phyloP scores from a whole-genome alignment of 345 rosid genomes.

The Cardiospermum halicacabum region DNA sequence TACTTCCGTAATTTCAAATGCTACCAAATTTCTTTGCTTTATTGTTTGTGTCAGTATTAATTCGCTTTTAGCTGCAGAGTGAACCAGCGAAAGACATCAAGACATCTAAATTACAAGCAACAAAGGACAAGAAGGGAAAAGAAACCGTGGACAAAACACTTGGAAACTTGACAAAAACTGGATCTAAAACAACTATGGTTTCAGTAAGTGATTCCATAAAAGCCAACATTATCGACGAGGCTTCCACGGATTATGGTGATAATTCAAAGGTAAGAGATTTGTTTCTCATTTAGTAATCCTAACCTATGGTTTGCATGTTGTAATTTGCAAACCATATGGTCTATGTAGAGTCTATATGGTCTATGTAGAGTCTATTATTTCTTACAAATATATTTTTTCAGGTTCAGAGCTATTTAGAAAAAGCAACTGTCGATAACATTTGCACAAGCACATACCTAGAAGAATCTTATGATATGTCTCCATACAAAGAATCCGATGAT shows the following conservation, averaged over 20 bases:
- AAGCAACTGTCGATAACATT: constrained; percentile 21
- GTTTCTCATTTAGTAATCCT: neutral
- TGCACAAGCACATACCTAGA: constrained; percentile 28
- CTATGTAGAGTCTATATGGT: constrained; percentile 8
- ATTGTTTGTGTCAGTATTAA: constrained; percentile 10
- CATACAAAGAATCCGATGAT: constrained; percentile 83
- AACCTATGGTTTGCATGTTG: neutral
- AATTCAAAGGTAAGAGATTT: constrained; percentile 46
- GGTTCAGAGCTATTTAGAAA: constrained; percentile 29
- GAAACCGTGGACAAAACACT: constrained; percentile 20
- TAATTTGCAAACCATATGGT: neutral
- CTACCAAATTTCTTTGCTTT: neutral
- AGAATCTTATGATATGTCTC: constrained; percentile 80
- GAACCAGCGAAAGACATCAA: constrained; percentile 29
- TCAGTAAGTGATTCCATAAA: constrained; percentile 33
- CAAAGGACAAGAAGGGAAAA: constrained; percentile 27
- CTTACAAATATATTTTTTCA: constrained; percentile 13
- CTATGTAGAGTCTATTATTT: constrained; percentile 19
- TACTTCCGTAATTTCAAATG: constrained; percentile 4
- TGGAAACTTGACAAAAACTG: constrained; percentile 23
- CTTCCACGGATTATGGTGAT: constrained; percentile 26
- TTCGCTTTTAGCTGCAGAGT: constrained; percentile 28
- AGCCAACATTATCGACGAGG: constrained; percentile 19
- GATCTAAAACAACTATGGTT: constrained; percentile 19
- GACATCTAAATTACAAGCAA: constrained; percentile 26